Percentiles rank a stretch among this genome's conserved stretches.
Conservation (phyloP, 202 grass and related monocot species). For the Elaeis oleifera region DNA sequence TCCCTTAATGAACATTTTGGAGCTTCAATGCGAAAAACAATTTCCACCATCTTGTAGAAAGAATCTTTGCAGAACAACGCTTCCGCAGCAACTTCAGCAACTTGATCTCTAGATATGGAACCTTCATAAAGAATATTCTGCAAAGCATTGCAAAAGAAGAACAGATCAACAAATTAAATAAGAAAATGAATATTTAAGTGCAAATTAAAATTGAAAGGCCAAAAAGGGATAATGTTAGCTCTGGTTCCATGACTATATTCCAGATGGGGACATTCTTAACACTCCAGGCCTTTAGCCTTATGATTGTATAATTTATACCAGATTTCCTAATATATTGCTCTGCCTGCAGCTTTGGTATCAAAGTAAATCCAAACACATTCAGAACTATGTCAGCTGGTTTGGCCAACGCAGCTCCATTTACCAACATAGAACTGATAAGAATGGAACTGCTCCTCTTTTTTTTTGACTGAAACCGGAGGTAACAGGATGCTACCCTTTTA, state of each 20-base stretch:
- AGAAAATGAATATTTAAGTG: background rate
- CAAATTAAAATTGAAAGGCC: background rate
- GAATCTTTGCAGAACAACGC: conserved; percentile 38
- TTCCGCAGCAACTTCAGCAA: conserved; percentile 53
- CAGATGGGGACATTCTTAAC: conserved; percentile 37
- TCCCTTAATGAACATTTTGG: conserved; percentile 31
- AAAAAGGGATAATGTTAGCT: conserved; percentile 20
- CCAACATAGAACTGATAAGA: conserved; percentile 58
- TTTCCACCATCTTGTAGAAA: conserved; percentile 55
- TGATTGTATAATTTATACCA: conserved; percentile 65
- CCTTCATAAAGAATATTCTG: conserved; percentile 50
- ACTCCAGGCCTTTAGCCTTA: conserved; percentile 48
- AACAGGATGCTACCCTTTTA: no score
- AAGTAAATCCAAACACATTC: conserved; percentile 53
- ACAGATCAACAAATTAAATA: no score
- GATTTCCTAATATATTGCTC: conserved; percentile 50
- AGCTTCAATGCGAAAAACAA: conserved; percentile 33
- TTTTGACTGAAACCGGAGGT: no score
- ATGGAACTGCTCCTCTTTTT: conserved; percentile 26
- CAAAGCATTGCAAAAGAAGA: conserved; percentile 4
- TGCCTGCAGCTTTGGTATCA: conserved; percentile 58
- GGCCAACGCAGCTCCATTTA: conserved; percentile 60
- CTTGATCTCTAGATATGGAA: conserved; percentile 55
- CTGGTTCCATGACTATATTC: conserved; percentile 41
- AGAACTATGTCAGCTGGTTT: conserved; percentile 50